A percentile compares a stretch with the other conserved stretches of the same genome.
Evolutionary conservation across 306 rosid species (phyloP).

Genomic region (Prunus dulcis): DNA sequence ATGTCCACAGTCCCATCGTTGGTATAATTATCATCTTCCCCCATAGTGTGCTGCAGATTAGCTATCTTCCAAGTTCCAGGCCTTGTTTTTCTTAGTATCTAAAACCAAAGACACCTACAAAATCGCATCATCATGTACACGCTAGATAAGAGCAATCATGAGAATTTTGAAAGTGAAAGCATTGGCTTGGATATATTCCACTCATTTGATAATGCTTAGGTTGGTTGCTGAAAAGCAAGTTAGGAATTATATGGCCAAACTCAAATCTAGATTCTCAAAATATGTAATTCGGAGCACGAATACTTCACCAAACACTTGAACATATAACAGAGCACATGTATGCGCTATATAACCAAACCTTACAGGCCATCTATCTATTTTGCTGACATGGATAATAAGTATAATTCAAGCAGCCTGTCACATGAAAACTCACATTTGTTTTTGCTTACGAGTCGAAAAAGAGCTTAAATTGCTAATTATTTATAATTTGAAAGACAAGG

Average conservation of each 20-base stretch:
- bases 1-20: slow-evolving; percentile 65
- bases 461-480: neutral
- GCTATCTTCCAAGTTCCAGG: neutral
- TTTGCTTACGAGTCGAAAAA: no score
- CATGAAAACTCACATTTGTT: neutral
- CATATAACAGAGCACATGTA: neutral
- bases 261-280: neutral
- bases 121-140: neutral
- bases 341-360: neutral
- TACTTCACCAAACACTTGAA: neutral
- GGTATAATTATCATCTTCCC: slow-evolving; percentile 50
- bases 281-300: neutral
- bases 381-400: neutral
- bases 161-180: neutral
- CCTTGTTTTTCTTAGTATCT: neutral
- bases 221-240: neutral
- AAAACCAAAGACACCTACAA: slow-evolving; percentile 6
- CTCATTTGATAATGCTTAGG: neutral
- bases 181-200: neutral
- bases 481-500: neutral
- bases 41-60: slow-evolving; percentile 28
- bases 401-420: neutral
- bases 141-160: neutral
- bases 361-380: neutral
- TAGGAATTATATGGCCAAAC: neutral